Evolutionary conservation across 1,284 basidiomycete species (phyloP).

Genomic region (Ustilago vetiveriae): DNA sequence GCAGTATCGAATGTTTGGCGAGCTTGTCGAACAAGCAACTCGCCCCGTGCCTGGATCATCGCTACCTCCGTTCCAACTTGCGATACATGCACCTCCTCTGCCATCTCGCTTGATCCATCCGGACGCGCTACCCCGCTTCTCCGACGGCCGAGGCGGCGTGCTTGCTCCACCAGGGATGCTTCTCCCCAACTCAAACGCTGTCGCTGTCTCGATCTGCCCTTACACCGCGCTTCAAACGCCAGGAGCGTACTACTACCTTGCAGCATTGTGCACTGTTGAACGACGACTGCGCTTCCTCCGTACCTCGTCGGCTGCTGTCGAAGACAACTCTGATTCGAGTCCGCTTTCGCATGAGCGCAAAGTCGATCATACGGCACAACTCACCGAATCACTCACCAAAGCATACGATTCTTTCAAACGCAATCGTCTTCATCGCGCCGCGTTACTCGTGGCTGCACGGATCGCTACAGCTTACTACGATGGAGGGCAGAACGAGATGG

Average conservation of each 20-base stretch:
- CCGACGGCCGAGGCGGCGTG: constrained; percentile 15
- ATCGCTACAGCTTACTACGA: constrained; percentile 51
- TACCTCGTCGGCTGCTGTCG: constrained; percentile 2
- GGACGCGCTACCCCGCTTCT: constrained; percentile 21
- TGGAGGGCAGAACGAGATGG: constrained; percentile 38
- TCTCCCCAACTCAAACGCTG: constrained; percentile 40
- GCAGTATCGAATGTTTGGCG: constrained; percentile 71
- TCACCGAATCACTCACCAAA: constrained; percentile 45
- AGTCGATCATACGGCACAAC: constrained; percentile 50
- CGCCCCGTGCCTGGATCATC: constrained; percentile 16
- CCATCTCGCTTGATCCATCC: constrained; percentile 49
- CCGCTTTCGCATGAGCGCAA: constrained; percentile 53
- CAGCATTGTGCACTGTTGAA: constrained; percentile 58
- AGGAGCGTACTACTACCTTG: constrained; percentile 54
- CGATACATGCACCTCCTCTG: constrained; percentile 44
- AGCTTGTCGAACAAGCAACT: constrained; percentile 50
- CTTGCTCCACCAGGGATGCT: constrained; percentile 31
- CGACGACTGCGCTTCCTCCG: constrained; percentile 37
- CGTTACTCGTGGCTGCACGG: constrained; percentile 46
- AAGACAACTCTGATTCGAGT: constrained; percentile 13
- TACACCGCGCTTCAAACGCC: constrained; percentile 22
- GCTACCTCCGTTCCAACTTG: constrained; percentile 38
- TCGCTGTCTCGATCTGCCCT: constrained; percentile 22
- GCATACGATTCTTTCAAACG: constrained; percentile 57
- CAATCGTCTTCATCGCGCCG: constrained; percentile 15